These are phyloP conservation scores for Neurospora terricola DNA, from an alignment of 495 filamentous ascomycete species.

Conservation along the genomic window DNA sequence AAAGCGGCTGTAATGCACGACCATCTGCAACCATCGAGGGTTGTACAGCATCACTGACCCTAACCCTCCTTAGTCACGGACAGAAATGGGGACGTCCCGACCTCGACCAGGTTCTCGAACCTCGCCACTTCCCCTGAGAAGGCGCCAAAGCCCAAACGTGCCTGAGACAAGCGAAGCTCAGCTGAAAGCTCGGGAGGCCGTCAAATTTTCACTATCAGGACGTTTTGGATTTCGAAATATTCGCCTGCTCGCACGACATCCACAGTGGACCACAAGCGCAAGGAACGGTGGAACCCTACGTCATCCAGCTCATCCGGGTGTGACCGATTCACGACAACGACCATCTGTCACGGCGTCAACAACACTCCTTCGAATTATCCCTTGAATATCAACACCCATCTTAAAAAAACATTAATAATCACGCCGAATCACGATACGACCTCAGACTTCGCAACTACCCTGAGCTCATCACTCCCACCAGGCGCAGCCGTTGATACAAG, in stretches of 20 bases:
- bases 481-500: rapidly evolving
- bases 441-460: rapidly evolving
- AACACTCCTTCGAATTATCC: not conserved
- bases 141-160: not conserved
- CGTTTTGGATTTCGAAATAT: not conserved
- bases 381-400: not conserved
- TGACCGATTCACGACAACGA: not conserved
- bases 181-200: not conserved
- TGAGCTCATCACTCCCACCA: not conserved
- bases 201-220: not conserved
- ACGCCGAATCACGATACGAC: not conserved
- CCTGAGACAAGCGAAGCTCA: not conserved
- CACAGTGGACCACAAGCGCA: not conserved
- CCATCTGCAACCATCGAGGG: not conserved
- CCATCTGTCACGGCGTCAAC: not conserved
- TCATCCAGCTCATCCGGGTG: not conserved
- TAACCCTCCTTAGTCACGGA: not conserved
- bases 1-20: not conserved
- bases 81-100: not conserved
- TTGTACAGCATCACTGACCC: not conserved
- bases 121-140: not conserved
- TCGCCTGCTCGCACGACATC: rapidly evolving
- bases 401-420: not conserved
- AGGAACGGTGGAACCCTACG: not conserved
- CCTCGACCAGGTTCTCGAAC: not conserved